phyloP scores from a whole-genome alignment of 1,284 basidiomycete genomes.

The Porogramme epimiltina region DNA sequence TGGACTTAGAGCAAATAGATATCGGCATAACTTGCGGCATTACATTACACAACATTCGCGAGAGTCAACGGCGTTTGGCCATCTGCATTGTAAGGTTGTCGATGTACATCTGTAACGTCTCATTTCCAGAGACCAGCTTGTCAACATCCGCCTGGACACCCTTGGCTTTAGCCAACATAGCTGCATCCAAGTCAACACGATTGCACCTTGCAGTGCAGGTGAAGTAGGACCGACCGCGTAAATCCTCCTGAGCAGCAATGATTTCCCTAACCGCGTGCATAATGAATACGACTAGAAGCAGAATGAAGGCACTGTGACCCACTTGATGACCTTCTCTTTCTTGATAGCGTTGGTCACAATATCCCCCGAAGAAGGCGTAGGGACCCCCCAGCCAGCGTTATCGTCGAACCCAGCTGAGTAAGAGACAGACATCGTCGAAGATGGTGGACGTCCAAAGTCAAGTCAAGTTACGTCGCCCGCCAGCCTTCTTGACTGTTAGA shows the following conservation, averaged over 20 bases:
- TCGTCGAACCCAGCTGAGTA: conserved; percentile 57
- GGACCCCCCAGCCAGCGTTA: conserved; percentile 59
- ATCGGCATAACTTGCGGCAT: too few relatives aligned
- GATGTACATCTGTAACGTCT: conserved; percentile 85
- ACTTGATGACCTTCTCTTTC: conserved; percentile 71
- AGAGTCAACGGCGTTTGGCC: conserved; percentile 68
- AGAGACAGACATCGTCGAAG: conserved; percentile 4
- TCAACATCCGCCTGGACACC: conserved; percentile 74
- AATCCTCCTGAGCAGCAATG: conserved; percentile 68
- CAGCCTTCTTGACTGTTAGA: too few relatives aligned
- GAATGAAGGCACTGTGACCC: conserved; percentile 14
- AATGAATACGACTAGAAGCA: neutral
- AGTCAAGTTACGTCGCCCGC: neutral
- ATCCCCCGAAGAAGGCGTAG: conserved; percentile 50
- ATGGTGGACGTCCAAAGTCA: conserved; percentile 1
- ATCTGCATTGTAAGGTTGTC: conserved; percentile 85
- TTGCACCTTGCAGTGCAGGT: neutral
- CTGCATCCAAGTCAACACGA: conserved; percentile 39
- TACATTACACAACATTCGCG: too few relatives aligned
- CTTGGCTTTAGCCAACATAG: conserved; percentile 66
- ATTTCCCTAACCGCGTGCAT: conserved; percentile 57
- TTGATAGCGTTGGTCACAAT: conserved; percentile 71
- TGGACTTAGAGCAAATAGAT: too few relatives aligned
- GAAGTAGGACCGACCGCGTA: conserved; percentile 55
- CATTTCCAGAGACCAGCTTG: conserved; percentile 76